Conservation (phyloP, 768 basidiomycete species). For the Podaxis sp. region DNA sequence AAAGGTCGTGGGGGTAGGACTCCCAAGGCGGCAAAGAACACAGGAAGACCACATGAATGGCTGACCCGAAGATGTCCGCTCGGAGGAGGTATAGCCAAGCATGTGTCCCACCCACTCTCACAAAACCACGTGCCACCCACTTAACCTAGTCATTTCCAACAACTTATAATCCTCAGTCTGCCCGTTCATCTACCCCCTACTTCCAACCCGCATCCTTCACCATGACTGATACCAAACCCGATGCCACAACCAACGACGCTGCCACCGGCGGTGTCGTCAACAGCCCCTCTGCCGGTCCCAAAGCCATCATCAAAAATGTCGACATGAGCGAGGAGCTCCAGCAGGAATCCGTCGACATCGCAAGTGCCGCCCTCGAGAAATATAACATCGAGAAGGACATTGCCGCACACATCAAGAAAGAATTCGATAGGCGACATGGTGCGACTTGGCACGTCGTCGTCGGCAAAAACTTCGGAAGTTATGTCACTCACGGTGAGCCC, state of each 20-base stretch:
- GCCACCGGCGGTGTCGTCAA: conserved; percentile 42
- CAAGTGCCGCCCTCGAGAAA: conserved; percentile 80
- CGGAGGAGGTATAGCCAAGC: not conserved
- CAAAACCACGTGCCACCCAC: conserved; percentile 8
- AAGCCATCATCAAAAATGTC: conserved; percentile 93
- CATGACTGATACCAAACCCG: conserved; percentile 53
- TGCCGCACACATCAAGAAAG: conserved; percentile 97
- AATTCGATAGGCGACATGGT: conserved; percentile 89
- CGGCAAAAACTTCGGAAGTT: conserved; percentile 98
- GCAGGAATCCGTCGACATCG: conserved; percentile 88
- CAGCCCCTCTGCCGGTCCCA: conserved; percentile 36
- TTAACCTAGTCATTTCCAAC: not conserved
- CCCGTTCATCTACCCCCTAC: not conserved
- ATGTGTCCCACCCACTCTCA: not conserved
- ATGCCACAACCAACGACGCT: conserved; percentile 54
- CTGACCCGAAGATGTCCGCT: conserved; percentile 4
- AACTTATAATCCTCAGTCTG: conserved; percentile 1
- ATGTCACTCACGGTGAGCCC: conserved; percentile 88
- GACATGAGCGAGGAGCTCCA: conserved; percentile 98
- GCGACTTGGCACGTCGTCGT: conserved; percentile 99
- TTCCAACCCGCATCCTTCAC: not conserved
- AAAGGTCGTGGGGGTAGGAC: conserved; percentile 3
- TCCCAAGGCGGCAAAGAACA: conserved; percentile 12
- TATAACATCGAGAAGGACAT: conserved; percentile 97
- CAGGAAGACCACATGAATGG: conserved; percentile 8